Evolutionary conservation across 352 stramenopile genomes (phyloP).

Genomic region (Phytophthora sansomeana): DNA sequence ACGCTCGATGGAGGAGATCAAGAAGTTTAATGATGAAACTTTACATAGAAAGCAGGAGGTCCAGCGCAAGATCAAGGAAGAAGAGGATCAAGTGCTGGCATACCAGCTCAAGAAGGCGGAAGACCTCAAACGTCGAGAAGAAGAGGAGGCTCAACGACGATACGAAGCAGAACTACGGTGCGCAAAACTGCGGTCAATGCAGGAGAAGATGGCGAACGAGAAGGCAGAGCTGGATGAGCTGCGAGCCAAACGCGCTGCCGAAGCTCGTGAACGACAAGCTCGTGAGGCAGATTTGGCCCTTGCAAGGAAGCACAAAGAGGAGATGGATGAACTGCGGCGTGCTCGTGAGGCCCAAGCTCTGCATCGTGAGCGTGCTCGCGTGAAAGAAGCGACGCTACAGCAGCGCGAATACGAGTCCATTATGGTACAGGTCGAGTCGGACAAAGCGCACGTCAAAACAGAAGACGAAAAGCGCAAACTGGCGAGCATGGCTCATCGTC

Average conservation of each 20-base stretch:
- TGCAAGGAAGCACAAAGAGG: slow-evolving; percentile 86
- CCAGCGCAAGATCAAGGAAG: slow-evolving; percentile 81
- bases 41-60: slow-evolving; percentile 58
- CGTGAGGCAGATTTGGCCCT: slow-evolving; percentile 85
- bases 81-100: slow-evolving; percentile 71
- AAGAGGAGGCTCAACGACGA: slow-evolving; percentile 69
- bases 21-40: slow-evolving; percentile 71
- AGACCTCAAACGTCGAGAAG: slow-evolving; percentile 65
- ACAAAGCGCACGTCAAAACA: slow-evolving; percentile 61
- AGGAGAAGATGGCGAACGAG: slow-evolving; percentile 91
- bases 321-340: slow-evolving; percentile 80
- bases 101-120: slow-evolving; percentile 84
- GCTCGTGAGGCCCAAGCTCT: slow-evolving; percentile 72
- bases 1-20: slow-evolving; percentile 76
- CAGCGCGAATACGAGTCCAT: slow-evolving; percentile 91
- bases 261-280: slow-evolving; percentile 89
- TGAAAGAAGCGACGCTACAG: slow-evolving; percentile 85
- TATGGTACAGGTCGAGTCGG: slow-evolving; percentile 81
- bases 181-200: slow-evolving; percentile 75
- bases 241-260: slow-evolving; percentile 89
- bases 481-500: slow-evolving; percentile 71
- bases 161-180: slow-evolving; percentile 80
- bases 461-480: slow-evolving; percentile 76
- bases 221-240: slow-evolving; percentile 93
- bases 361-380: slow-evolving; percentile 72